Percentiles rank a stretch among this genome's conserved stretches.
phyloP scores from a whole-genome alignment of 345 rosid genomes.

The Excoecaria cochinchinensis region DNA sequence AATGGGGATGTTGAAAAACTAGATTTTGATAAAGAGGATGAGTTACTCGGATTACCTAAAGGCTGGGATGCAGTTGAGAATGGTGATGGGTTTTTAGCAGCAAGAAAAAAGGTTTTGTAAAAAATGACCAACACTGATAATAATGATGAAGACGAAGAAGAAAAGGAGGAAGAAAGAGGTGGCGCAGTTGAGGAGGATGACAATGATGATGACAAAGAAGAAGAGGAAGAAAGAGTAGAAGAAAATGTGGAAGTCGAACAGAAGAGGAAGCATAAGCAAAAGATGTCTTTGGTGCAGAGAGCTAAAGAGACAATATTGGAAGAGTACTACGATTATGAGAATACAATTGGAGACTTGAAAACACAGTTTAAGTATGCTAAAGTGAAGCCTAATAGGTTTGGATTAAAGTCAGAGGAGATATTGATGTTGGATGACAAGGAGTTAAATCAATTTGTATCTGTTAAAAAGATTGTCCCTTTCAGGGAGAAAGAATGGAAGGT shows the following conservation, averaged over 20 bases:
- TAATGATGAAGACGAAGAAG: slow-evolving; percentile 10
- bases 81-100: slow-evolving; percentile 59
- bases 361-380: slow-evolving; percentile 87
- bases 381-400: slow-evolving; percentile 61
- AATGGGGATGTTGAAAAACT: slow-evolving; percentile 59
- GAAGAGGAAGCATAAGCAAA: slow-evolving; percentile 66
- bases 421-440: slow-evolving; percentile 62
- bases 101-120: slow-evolving; percentile 56
- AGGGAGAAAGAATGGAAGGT: slow-evolving; percentile 80
- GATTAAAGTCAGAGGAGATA: slow-evolving; percentile 59
- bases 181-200: slow-evolving; percentile 21
- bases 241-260: slow-evolving; percentile 48
- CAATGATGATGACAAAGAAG: slow-evolving; percentile 6
- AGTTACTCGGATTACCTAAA: slow-evolving; percentile 73
- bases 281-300: slow-evolving; percentile 57
- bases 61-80: slow-evolving; percentile 58
- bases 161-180: slow-evolving; percentile 16
- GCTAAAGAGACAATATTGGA: slow-evolving; percentile 79
- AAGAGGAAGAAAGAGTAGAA: slow-evolving; percentile 20
- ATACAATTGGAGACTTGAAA: slow-evolving; percentile 74
- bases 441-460: slow-evolving; percentile 78
- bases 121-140: slow-evolving; percentile 30
- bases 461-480: slow-evolving; percentile 82
- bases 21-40: slow-evolving; percentile 83
- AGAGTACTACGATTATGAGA: slow-evolving; percentile 92